phyloP scores from a whole-genome alignment of 768 basidiomycete species.

The Mycena crocata region DNA sequence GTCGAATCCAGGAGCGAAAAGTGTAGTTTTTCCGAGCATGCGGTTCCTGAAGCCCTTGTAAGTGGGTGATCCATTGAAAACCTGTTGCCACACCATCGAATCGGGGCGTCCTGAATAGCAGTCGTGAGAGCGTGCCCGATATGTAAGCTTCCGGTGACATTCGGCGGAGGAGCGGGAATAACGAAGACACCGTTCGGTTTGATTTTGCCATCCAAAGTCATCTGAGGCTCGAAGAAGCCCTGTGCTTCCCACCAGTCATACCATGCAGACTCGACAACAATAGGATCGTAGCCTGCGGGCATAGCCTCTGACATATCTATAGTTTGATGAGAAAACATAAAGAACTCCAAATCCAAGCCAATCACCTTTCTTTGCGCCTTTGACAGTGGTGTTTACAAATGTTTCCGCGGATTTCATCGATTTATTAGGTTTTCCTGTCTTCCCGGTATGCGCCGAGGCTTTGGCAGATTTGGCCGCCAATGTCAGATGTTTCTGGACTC shows the following conservation, averaged over 20 bases:
- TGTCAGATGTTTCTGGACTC: no score
- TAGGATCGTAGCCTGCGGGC: slow-evolving; percentile 65
- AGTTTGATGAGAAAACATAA: no score
- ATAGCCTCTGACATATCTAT: slow-evolving; percentile 90
- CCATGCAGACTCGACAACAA: background rate
- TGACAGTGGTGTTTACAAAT: no score
- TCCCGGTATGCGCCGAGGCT: no score
- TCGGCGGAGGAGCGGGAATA: slow-evolving; percentile 93
- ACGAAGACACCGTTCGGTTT: slow-evolving; percentile 81
- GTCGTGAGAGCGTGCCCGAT: slow-evolving; percentile 95
- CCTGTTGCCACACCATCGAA: slow-evolving; percentile 79
- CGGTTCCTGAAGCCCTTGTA: slow-evolving; percentile 77
- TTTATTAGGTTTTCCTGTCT: no score
- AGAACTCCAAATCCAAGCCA: no score
- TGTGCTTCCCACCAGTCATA: background rate
- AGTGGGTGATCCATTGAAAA: background rate
- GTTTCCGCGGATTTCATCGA: no score
- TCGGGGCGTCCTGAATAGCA: slow-evolving; percentile 89
- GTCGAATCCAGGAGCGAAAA: slow-evolving; percentile 96
- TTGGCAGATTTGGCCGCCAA: no score
- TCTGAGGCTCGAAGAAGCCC: slow-evolving; percentile 64
- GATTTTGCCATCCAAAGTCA: slow-evolving; percentile 64
- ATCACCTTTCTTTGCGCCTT: no score
- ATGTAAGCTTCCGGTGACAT: slow-evolving; percentile 95
- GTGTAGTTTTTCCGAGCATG: slow-evolving; percentile 91